phyloP scores from a whole-genome alignment of 495 filamentous ascomycete species.

The Hamigera avellanea region DNA sequence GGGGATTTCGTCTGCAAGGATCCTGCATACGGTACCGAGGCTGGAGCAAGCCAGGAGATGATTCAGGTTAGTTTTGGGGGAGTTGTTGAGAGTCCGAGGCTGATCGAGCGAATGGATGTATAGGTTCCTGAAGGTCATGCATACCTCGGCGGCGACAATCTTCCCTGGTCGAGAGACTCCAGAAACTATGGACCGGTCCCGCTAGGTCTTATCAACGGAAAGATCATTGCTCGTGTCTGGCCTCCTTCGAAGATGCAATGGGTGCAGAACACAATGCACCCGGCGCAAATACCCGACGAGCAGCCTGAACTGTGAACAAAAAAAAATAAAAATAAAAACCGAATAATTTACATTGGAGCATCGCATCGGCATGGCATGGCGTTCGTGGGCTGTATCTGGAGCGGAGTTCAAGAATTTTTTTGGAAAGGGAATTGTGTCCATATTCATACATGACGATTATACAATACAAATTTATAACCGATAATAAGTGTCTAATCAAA shows the following conservation, averaged over 20 bases:
- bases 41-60: conserved; percentile 45
- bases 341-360: conserved; percentile 1
- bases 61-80: conserved; percentile 48
- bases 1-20: conserved; percentile 82
- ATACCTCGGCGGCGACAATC: conserved; percentile 80
- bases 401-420: conserved; percentile 8
- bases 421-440: conserved; percentile 19
- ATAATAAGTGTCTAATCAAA: conserved; percentile 9
- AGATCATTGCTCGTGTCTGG: conserved; percentile 59
- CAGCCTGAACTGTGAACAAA: no score
- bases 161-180: conserved; percentile 73
- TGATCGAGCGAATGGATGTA: conserved; percentile 4
- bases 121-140: conserved; percentile 85
- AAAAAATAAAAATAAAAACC: neutral
- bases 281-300: conserved; percentile 16
- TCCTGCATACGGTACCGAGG: conserved; percentile 35
- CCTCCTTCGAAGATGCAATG: conserved; percentile 40
- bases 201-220: conserved; percentile 72
- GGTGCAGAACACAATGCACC: conserved; percentile 39
- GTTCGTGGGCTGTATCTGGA: conserved; percentile 13
- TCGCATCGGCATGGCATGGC: conserved; percentile 15
- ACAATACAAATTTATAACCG: conserved; percentile 32
- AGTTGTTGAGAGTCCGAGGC: conserved; percentile 2
- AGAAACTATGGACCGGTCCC: conserved; percentile 77
- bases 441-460: conserved; percentile 40